phyloP scores from a whole-genome alignment of 148 eudicot genomes.

The Tetragonia tetragonoides region DNA sequence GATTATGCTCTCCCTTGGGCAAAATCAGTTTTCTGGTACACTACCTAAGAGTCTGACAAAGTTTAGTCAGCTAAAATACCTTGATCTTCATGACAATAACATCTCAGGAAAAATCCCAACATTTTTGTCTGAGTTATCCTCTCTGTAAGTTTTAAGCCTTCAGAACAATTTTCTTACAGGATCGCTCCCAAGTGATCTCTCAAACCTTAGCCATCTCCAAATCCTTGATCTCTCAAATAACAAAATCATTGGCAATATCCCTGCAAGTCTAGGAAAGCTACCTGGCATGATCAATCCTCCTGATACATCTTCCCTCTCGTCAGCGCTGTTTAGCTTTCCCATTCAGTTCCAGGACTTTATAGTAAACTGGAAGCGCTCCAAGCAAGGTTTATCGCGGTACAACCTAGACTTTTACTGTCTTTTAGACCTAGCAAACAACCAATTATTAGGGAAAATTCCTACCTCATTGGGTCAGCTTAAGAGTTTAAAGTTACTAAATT shows the following conservation, averaged over 20 bases:
- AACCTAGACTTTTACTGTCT: conserved; percentile 47
- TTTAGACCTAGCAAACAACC: conserved; percentile 48
- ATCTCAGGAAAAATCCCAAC: conserved; percentile 39
- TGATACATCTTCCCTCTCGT: conserved; percentile 21
- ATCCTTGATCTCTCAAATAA: conserved; percentile 52
- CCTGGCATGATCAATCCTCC: conserved; percentile 44
- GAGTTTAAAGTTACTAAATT: conserved; percentile 44
- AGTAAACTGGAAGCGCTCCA: conserved; percentile 51
- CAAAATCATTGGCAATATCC: conserved; percentile 35
- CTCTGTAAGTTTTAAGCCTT: conserved; percentile 45
- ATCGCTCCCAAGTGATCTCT: conserved; percentile 35
- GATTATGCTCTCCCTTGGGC: conserved; percentile 36
- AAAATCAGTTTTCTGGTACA: conserved; percentile 46
- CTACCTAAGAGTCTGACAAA: conserved; percentile 35
- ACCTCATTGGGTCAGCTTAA: conserved; percentile 41
- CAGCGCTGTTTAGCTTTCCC: conserved; percentile 30
- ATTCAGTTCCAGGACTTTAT: conserved; percentile 42
- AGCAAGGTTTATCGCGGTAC: conserved; percentile 42
- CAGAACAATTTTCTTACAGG: conserved; percentile 47
- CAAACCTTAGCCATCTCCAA: conserved; percentile 39
- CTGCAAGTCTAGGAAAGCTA: conserved; percentile 36
- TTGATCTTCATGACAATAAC: conserved; percentile 50
- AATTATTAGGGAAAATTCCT: conserved; percentile 39
- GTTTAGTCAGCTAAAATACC: conserved; percentile 38
- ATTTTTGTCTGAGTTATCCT: conserved; percentile 29